Base-by-base conservation (phyloP, 805 yeast genomes). In the Scheffersomyces coipomensis region DNA sequence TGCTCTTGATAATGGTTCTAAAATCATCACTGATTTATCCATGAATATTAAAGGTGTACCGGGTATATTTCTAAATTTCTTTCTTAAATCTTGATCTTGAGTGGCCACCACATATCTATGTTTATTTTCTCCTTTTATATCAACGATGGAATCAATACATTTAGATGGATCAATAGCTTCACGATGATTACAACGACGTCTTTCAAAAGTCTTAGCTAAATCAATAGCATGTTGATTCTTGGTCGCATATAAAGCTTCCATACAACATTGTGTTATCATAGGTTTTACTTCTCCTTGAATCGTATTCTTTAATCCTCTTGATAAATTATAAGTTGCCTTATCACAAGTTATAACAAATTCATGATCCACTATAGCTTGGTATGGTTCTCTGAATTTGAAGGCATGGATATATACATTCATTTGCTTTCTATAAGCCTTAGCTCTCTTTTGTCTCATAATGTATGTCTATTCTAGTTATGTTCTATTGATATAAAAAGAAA, bases 201-300 rank as follows among this genome's bases (percentile, higher is more conserved):
- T 81, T 63, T 93, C 99, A 49, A 85, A 84, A 2, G 69, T 56
- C 59, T 89, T 93, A 7, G 96, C 98, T 25, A 83, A 52, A 22
- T 77, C 85, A 34, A 93, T 86, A 1, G 95, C 96, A 4, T 66
- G 71, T 52, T 87, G 90, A 53, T 87, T 78, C 19, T 78, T 76
- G 4, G 84, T 72, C 33, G 74, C 73, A 60, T 93, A 93, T 22
- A 93, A 67, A 15, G 86, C 84, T 56, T 88, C 88, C 75, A 93
- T 88, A 52, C 96, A 86, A 58, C 99, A 93, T 61, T 93, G 98
- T 2, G 99, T 88, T 39, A 93, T 85, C 95, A 93, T 70, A 16
- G 88, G 86, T 55, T 91, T 93, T 22, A 82, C 78, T 51, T 86
- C 90, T 10, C 82, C 87, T 59, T 91, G 98, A 11, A 91, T 66